These are phyloP conservation scores for Trypanosoma lewisi DNA, from an alignment of 208 protist genomes.

Conservation along the genomic window DNA sequence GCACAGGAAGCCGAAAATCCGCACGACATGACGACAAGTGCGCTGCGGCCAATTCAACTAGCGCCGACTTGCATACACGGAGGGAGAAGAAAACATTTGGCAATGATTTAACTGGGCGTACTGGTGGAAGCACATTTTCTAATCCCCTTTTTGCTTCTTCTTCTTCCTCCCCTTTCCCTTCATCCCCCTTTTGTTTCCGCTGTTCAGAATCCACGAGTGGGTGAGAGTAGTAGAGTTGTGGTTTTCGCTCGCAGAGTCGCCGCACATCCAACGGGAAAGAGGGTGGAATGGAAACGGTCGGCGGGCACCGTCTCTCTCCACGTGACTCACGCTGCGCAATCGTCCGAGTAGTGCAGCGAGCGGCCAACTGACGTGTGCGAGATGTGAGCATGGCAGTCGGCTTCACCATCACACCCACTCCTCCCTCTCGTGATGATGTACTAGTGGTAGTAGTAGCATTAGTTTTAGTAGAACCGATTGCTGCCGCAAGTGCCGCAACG, in stretches of 20 bases:
- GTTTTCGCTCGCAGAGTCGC: conserved; percentile 10
- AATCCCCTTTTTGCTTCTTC: conserved; percentile 1
- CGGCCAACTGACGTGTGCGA: conserved; percentile 16
- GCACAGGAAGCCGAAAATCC: conserved; percentile 20
- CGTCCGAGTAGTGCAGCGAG: conserved; percentile 3
- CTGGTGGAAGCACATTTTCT: neutral
- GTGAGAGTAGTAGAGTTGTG: neutral
- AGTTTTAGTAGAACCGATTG: neutral
- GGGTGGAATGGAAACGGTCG: conserved; percentile 12
- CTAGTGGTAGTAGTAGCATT: no score
- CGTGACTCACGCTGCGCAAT: conserved; percentile 3
- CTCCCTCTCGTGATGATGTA: no score
- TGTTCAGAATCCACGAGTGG: neutral
- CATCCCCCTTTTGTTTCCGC: neutral
- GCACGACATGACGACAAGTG: conserved; percentile 23
- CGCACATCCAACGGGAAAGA: conserved; percentile 16
- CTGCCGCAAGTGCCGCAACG: neutral
- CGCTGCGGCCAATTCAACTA: conserved; percentile 23
- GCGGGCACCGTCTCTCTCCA: neutral
- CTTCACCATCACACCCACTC: neutral
- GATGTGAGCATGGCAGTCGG: conserved; percentile 4
- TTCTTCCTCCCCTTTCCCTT: neutral
- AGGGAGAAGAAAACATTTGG: conserved; percentile 18
- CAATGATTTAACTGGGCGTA: conserved; percentile 1
- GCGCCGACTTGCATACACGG: conserved; percentile 25